phyloP scores from a whole-genome alignment of 2,329 filamentous ascomycete species.

The Beauveria brongniartii region DNA sequence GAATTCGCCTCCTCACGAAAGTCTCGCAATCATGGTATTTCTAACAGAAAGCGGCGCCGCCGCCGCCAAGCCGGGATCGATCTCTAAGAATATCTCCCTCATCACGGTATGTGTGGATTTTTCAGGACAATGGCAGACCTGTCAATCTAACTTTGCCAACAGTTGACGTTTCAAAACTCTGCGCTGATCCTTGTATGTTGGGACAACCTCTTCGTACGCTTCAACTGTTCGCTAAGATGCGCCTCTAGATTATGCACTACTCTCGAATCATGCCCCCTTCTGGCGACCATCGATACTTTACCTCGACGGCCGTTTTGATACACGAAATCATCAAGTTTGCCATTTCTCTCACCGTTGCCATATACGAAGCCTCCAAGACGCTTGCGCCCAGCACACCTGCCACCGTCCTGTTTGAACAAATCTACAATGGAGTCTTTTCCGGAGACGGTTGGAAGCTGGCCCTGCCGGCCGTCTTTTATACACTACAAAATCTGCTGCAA shows the following conservation, averaged over 20 bases:
- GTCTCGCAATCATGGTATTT: neutral
- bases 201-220: neutral
- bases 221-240: slow-evolving; percentile 10
- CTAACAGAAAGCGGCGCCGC: neutral
- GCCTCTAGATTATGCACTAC: slow-evolving; percentile 75
- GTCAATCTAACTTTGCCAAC: slow-evolving; percentile 7
- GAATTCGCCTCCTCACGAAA: neutral
- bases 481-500: slow-evolving; percentile 85
- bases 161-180: slow-evolving; percentile 71
- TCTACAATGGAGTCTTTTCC: slow-evolving; percentile 74
- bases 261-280: slow-evolving; percentile 84
- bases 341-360: slow-evolving; percentile 75
- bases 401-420: slow-evolving; percentile 69
- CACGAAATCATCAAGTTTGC: slow-evolving; percentile 88
- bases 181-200: slow-evolving; percentile 58
- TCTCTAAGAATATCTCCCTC: slow-evolving; percentile 14
- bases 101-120: slow-evolving; percentile 15
- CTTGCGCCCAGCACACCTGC: slow-evolving; percentile 72
- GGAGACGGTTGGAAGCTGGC: slow-evolving; percentile 93
- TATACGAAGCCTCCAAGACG: slow-evolving; percentile 77
- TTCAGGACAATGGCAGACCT: neutral
- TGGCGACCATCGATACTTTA: slow-evolving; percentile 80
- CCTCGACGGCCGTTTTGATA: slow-evolving; percentile 88
- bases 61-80: slow-evolving; percentile 7
- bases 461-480: slow-evolving; percentile 81